These are phyloP conservation scores for Cocos nucifera DNA, from an alignment of 176 grass and related monocot species.

Conservation along the genomic window DNA sequence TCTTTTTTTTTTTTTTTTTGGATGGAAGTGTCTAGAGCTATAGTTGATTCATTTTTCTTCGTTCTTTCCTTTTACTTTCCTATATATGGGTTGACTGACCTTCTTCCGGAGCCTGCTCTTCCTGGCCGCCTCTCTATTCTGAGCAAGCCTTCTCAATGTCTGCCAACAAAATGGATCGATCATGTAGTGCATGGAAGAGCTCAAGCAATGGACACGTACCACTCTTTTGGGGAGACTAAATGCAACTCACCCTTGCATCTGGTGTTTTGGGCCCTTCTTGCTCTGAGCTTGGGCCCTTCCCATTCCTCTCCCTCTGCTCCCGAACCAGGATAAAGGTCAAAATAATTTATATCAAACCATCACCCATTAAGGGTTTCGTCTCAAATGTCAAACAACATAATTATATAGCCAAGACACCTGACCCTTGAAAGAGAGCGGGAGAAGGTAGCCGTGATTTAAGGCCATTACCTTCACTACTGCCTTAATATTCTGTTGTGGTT, in stretches of 20 bases:
- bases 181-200: not conserved
- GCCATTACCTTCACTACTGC: constrained; percentile 43
- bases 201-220: too few relatives aligned
- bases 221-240: too few relatives aligned
- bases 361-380: too few relatives aligned
- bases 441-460: not conserved
- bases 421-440: not conserved
- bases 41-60: too few relatives aligned
- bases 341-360: too few relatives aligned
- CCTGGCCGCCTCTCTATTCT: constrained; percentile 93
- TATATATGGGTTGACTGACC: constrained; percentile 29
- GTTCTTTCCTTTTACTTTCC: constrained; percentile 6
- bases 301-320: constrained; percentile 57
- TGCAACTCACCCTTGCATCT: constrained; percentile 60
- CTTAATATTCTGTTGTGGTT: constrained; percentile 45
- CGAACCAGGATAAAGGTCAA: not conserved
- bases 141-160: constrained; percentile 81
- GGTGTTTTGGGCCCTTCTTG: constrained; percentile 43
- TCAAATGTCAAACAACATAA: too few relatives aligned
- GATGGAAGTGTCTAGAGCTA: too few relatives aligned
- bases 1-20: too few relatives aligned
- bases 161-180: constrained; percentile 18
- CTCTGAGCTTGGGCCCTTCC: constrained; percentile 44
- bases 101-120: constrained; percentile 95
- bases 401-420: too few relatives aligned